Evolutionary conservation across 148 eudicot genomes (phyloP).

Genomic region (Polygonum aviculare): DNA sequence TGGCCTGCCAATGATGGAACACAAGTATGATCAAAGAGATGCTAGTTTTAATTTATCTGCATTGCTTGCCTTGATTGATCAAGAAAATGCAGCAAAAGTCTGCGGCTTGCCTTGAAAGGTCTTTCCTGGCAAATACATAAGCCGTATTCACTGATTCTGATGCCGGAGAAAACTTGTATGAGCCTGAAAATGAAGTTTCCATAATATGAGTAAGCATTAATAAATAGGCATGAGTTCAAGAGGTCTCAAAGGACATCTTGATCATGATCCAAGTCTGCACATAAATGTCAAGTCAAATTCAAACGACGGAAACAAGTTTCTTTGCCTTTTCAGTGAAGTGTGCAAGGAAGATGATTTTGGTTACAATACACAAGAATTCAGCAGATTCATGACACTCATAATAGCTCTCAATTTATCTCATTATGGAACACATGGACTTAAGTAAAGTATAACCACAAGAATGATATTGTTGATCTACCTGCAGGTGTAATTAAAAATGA

Average conservation of each 20-base stretch:
- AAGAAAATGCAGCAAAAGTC: conserved; percentile 2
- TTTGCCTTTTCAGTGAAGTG: not conserved
- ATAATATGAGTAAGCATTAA: not conserved
- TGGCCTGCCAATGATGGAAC: conserved; percentile 48
- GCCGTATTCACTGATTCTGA: conserved; percentile 73
- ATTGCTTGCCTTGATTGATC: not conserved
- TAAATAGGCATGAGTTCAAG: not conserved
- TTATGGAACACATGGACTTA: not conserved
- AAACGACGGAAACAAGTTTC: not conserved
- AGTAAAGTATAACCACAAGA: not conserved
- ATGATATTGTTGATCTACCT: conserved; percentile 37
- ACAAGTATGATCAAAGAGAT: not conserved
- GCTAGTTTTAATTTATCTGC: not conserved
- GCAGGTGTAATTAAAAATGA: conserved; percentile 91
- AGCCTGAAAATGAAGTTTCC: conserved; percentile 44
- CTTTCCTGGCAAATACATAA: conserved; percentile 74
- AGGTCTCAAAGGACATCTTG: not conserved
- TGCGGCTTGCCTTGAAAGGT: conserved; percentile 66
- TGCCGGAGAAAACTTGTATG: conserved; percentile 52
- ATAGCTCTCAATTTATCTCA: not conserved
- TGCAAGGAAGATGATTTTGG: not conserved
- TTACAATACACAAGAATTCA: not conserved
- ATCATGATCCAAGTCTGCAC: not conserved
- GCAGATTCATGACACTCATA: not conserved
- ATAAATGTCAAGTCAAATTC: not conserved